phyloP scores from a whole-genome alignment of 176 grass and related monocot genomes.

The sorghum (Sorghum bicolor) region Sorghum_bicolor_NCBIv3 NC_012871.2:68812001-68812500 shows the following conservation, averaged over 20 bases:
- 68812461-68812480: not conserved
- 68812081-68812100: not conserved
- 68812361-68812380: not conserved
- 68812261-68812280: slow-evolving; percentile 36
- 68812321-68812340: not conserved
- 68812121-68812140: not conserved
- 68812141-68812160: not conserved
- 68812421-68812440: not conserved
- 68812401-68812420: not conserved
- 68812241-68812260: slow-evolving; percentile 41
- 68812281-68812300: slow-evolving; percentile 43
- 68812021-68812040: not conserved
- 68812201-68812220: slow-evolving; percentile 33
- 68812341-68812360: not conserved
- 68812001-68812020: not conserved
- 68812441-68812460: not conserved
- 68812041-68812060: not conserved
- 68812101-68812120: not conserved
- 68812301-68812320: not conserved
- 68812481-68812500: not conserved
- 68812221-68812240: slow-evolving; percentile 35
- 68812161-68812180: slow-evolving; percentile 23
- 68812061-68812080: not conserved
- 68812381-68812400: not conserved
- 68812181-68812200: slow-evolving; percentile 34